These are phyloP conservation scores for Pavlovales sp. DNA, from an alignment of 208 protist genomes.

Conservation along the genomic window DNA sequence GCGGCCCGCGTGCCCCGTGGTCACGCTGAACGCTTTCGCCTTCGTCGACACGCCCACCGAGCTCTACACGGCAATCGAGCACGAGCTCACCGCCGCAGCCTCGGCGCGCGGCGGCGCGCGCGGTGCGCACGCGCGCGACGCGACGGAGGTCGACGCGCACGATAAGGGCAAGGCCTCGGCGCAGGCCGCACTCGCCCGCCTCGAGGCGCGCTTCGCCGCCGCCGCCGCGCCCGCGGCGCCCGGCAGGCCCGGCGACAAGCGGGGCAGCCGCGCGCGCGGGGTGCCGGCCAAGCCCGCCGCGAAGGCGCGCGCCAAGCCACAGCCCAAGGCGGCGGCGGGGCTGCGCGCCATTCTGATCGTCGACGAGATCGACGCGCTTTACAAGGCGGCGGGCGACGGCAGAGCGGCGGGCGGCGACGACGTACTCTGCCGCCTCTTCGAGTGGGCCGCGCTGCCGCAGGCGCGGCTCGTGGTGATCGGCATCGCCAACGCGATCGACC, in stretches of 20 bases:
- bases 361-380: constrained; percentile 24
- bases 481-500: constrained; percentile 33
- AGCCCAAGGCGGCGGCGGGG: not conserved
- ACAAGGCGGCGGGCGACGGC: not conserved
- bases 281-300: no score
- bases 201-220: not conserved
- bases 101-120: no score
- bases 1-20: not conserved
- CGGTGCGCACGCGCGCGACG: no score
- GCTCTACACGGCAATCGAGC: not conserved
- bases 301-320: no score
- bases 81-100: no score
- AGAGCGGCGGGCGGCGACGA: not conserved
- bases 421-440: constrained; percentile 10
- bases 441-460: not conserved
- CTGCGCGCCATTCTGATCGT: not conserved
- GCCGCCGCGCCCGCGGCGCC: not conserved
- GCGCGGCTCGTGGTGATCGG: constrained; percentile 13
- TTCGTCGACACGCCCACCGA: not conserved
- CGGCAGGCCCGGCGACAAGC: not conserved
- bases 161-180: no score
- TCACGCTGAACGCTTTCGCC: not conserved
- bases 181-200: no score
- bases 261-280: not conserved
- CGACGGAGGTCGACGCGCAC: not conserved